Percentiles rank a stretch among this genome's conserved stretches.
phyloP scores from a whole-genome alignment of 1,139 yeast genomes.

The Magnusiomyces clavatus region DNA sequence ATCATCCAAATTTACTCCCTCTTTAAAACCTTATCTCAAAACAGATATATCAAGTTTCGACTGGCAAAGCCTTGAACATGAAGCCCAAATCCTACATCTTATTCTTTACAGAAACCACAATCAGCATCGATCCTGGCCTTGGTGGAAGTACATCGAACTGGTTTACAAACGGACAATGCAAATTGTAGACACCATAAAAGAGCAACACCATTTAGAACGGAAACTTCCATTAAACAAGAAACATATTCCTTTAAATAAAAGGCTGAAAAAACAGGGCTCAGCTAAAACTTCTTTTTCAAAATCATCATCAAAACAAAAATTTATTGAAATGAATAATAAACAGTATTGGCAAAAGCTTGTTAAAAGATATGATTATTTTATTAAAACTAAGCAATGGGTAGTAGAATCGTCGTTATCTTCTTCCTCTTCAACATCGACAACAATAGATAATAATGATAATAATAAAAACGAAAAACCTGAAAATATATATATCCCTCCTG shows the following conservation, averaged over 20 bases:
- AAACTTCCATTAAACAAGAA: neutral
- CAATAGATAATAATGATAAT: neutral
- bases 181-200: neutral
- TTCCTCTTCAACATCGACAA: neutral
- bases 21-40: too few species aligned
- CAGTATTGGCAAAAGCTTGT: too few species aligned
- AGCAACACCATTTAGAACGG: neutral
- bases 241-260: too few species aligned
- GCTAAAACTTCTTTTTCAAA: too few species aligned
- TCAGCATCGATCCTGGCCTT: neutral
- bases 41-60: too few species aligned
- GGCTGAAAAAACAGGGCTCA: too few species aligned
- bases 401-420: too few species aligned
- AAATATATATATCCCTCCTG: conserved; percentile 1
- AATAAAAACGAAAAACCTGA: neutral
- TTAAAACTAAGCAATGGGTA: too few species aligned
- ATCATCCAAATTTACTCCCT: too few species aligned
- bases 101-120: conserved; percentile 5
- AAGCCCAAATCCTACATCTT: neutral
- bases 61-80: neutral
- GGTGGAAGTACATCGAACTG: neutral
- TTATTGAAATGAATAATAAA: too few species aligned
- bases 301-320: too few species aligned
- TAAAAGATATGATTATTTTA: too few species aligned
- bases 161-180: neutral